Evolutionary conservation across 192 early-diverging fungal genomes (phyloP), one percentile per base, ranked within the genome.

Genomic region (Phlyctochytrium arcticum): DNA sequence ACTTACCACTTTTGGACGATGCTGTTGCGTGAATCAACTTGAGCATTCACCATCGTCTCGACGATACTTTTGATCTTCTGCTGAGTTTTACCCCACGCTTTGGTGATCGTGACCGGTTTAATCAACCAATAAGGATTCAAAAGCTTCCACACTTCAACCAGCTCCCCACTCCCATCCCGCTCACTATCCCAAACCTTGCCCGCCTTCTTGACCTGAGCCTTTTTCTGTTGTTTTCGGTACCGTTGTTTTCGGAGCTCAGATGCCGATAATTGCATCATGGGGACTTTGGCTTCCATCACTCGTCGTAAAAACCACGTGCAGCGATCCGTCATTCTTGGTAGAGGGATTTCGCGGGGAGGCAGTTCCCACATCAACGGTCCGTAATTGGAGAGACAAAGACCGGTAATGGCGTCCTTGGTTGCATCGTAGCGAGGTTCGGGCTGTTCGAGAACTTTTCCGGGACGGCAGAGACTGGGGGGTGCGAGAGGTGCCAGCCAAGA

Each of bases 401-500:
- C 79, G 49, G 66, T 49, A 1, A 83, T 61, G 9, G 34, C 39
- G 59, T 86, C 84, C 31, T 49, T 33, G 27, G 29, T 48, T 3
- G 63, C 32, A 34, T 69, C 69, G 72, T 87, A 94, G 62, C 82
- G 80, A 29, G 90, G 88, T 48, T 80, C 66, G 3, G 93, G 93
- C 50, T 88, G 83, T 15, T 90, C 85, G 36, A 91, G 67, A 33
- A 94, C 80, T 61, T 88, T 90, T 26, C 88, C 84, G 56, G 77
- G 84, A 15, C 83, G 79, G 62, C 87, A 86, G 51, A 96, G 74
- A n/a, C 80, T 68, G 62, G 82, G 85, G 2, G 77, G 72, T 48
- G 85, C 90, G 44, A 94, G 75, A 19, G 81, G 85, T 1, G 88
- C 81, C 46, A 98, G 79, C 95, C 94, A 96, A 63, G 80, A 78